Base-by-base conservation (phyloP, 495 filamentous ascomycete genomes). In the Bryoglossum gracile region DNA sequence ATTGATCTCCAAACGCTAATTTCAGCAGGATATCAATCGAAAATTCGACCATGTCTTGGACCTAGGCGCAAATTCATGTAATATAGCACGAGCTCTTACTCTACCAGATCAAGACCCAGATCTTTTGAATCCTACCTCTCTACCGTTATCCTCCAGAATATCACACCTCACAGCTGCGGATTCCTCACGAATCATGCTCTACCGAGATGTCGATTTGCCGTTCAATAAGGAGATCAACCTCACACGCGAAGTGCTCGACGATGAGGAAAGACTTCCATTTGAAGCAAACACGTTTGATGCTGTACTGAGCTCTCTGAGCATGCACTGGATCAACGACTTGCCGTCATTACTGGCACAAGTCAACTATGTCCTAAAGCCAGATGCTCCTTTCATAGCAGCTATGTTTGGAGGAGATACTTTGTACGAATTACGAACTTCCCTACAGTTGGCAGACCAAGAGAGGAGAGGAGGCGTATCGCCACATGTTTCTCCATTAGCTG, bases 311-410 rank as follows among this genome's bases (percentile, higher is more conserved):
- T 90, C 84, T 35, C 70, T 94, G 50, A 87, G 82, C 25, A 77
- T 99, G 62, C 94, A 99, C 67, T 99, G 94, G 94, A 83, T 95
- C 67, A 99, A 99, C 65, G 86, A 99, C 62, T 77, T 99, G 6
- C 92, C 94, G 0, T 83, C 81, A 3, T 68, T 91, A 3, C 76
- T 99, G 1, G 66, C 77, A 26, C 86, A 95, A 61, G 76, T 94
- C 54, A 88, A 92, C 68, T 71, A 70, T 34, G 72, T 90, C 28
- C 77, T 99, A 13, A 91, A 91, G 66, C 89, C 92, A 0, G 94
- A 99, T 61, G 73, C 77, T 34, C 90, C 94, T 11, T 94, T 99
- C 62, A 80, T 99, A 28, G 92, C 83, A 10, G 92, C 89, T 43
- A 97, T 99, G 89, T 80, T 94, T 36, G 94, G 94, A 45, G 94